Evolutionary conservation across 805 yeast species (phyloP), one percentile per base, ranked within the genome.

Genomic region (Wickerhamomyces mucosus): DNA sequence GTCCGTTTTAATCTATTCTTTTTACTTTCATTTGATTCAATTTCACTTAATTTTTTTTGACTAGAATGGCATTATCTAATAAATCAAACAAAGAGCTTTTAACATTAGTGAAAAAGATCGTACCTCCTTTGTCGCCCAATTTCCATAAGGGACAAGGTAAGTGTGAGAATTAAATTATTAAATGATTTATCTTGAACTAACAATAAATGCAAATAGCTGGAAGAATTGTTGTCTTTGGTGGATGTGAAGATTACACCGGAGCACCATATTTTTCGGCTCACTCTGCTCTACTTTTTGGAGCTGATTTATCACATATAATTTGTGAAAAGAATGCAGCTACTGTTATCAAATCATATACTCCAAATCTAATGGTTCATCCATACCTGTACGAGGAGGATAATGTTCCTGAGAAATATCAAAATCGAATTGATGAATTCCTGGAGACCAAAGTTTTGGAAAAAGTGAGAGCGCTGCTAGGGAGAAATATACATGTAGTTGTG

Each of bases 321-420:
- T 92, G 97, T 58, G 94, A 85, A 42, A 55, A 59, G 31, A 58
- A 61, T 19, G 96, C 96, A 1, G 88, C 83, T 0, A 58, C 78
- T 0, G 78, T 84, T 6, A 85, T 89, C 48, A 89, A 89, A 56
- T 58, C 78, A 18, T 92, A 92, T 56, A 73, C 94, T 6, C 97
- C 98, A 0, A 86, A 89, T 50, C 59, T 89, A 30, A 92, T 89
- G 96, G 95, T 92, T 2, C 97, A 92, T 59, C 97, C 97, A 1
- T 85, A 84, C 51, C 51, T 88, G 41, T 65, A 59, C 34, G 86
- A 75, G 44, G 36, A 37, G 11, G 56, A 52, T 29, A 37, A 32
- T 21, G 42, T 45, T 3, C 42, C 47, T 4, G 36, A 39, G 8
- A 40, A 43, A 15, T 28, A 21, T 7, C 25, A 15, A 5, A 35